A percentile compares a stretch with the other conserved stretches of the same genome.
Conservation (phyloP, 2,329 filamentous ascomycete species). For the Diplodia corticola region DNA sequence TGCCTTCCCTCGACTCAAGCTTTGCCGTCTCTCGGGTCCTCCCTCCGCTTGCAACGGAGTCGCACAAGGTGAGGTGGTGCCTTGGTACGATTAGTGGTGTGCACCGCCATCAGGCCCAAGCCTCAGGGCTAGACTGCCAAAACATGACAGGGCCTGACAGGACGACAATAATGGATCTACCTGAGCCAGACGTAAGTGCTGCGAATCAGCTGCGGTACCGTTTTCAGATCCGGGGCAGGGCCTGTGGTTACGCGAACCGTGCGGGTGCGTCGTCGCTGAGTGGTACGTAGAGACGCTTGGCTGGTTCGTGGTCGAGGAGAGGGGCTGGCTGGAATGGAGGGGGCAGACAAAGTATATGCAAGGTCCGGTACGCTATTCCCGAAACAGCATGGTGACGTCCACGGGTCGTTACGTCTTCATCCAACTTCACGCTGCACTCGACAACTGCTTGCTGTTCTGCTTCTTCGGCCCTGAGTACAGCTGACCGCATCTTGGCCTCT, state of each 20-base stretch:
- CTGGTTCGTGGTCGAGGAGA: not conserved
- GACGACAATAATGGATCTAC: not conserved
- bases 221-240: not conserved
- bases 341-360: not conserved
- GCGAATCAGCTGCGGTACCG: not conserved
- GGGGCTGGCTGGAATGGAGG: conserved; percentile 11
- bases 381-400: not conserved
- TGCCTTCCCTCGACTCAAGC: conserved; percentile 4
- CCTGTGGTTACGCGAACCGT: not conserved
- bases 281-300: conserved; percentile 2
- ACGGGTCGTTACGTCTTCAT: no score
- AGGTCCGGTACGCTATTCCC: not conserved
- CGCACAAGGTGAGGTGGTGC: not conserved
- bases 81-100: not conserved
- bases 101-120: no score
- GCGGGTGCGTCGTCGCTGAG: not conserved
- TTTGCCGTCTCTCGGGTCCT: not conserved
- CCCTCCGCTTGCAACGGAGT: conserved; percentile 1
- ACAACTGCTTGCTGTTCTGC: not conserved
- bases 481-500: not conserved
- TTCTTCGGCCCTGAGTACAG: not conserved
- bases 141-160: not conserved
- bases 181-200: not conserved
- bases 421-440: not conserved
- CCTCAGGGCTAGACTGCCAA: not conserved